phyloP scores from a whole-genome alignment of 805 yeast genomes.

The Cyberlindnera misumaiensis region DNA sequence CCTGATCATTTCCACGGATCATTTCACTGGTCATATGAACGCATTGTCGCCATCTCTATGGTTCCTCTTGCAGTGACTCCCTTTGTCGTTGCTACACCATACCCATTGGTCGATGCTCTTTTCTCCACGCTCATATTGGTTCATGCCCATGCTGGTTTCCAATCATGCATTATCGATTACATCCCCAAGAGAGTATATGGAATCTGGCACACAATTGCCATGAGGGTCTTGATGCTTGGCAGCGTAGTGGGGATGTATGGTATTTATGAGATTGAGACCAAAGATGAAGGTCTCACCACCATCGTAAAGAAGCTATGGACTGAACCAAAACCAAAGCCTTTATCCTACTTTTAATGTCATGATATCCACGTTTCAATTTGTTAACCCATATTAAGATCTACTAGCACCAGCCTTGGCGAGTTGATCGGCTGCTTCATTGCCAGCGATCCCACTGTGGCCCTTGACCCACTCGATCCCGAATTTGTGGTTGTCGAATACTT shows the following conservation, averaged over 20 bases:
- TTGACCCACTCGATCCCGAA: slow-evolving; percentile 53
- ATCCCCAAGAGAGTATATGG: slow-evolving; percentile 74
- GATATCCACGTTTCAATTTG: no score
- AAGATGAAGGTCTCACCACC: slow-evolving; percentile 56
- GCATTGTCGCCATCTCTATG: slow-evolving; percentile 50
- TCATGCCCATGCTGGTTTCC: slow-evolving; percentile 68
- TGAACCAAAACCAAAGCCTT: slow-evolving; percentile 15
- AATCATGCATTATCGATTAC: slow-evolving; percentile 72
- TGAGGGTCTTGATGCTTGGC: slow-evolving; percentile 55
- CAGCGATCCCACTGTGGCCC: slow-evolving; percentile 65
- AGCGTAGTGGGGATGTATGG: slow-evolving; percentile 65
- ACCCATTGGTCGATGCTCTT: slow-evolving; percentile 49
- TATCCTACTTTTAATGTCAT: slow-evolving; percentile 1
- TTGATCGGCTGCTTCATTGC: slow-evolving; percentile 72
- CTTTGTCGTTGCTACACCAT: slow-evolving; percentile 41
- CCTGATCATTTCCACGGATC: slow-evolving; percentile 57
- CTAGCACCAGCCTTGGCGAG: slow-evolving; percentile 66
- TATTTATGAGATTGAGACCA: slow-evolving; percentile 58
- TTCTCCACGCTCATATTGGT: slow-evolving; percentile 48
- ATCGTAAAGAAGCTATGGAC: slow-evolving; percentile 34
- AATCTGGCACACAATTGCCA: slow-evolving; percentile 51
- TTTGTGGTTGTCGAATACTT: slow-evolving; percentile 24
- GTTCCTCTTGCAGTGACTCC: slow-evolving; percentile 62
- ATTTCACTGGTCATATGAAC: slow-evolving; percentile 68
- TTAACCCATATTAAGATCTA: slow-evolving; percentile 1